Conservation (phyloP, 208 protist genomes). For the Leishmania aethiopica region DNA sequence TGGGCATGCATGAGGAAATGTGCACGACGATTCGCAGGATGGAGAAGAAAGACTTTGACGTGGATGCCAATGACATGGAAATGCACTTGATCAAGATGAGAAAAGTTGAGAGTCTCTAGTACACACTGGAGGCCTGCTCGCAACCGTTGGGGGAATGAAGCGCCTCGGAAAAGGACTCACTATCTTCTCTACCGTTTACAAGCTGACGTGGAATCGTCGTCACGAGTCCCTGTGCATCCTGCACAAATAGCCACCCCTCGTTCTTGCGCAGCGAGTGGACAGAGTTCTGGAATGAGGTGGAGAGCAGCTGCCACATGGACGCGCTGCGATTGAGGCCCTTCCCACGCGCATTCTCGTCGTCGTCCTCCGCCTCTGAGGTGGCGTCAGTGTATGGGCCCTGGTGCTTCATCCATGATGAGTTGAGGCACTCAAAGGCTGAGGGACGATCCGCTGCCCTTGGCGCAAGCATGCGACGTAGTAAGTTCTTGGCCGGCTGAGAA, state of each 20-base stretch:
- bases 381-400: slow-evolving; percentile 22
- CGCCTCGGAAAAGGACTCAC: slow-evolving; percentile 11
- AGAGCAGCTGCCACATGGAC: slow-evolving; percentile 26
- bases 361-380: slow-evolving; percentile 11
- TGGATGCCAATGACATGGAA: background rate
- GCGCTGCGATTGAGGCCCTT: slow-evolving; percentile 25
- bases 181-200: slow-evolving; percentile 19
- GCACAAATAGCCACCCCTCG: slow-evolving; percentile 45
- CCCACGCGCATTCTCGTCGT: slow-evolving; percentile 8
- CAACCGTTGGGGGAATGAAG: background rate
- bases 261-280: slow-evolving; percentile 43
- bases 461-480: slow-evolving; percentile 50
- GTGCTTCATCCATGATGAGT: slow-evolving; percentile 41
- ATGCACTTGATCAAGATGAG: background rate
- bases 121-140: slow-evolving; percentile 3
- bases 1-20: background rate
- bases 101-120: slow-evolving; percentile 4
- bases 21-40: background rate
- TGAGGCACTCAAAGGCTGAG: slow-evolving; percentile 50
- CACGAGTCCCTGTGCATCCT: slow-evolving; percentile 40
- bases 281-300: slow-evolving; percentile 35
- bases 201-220: slow-evolving; percentile 31
- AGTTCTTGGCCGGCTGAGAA: slow-evolving; percentile 40
- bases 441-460: slow-evolving; percentile 41
- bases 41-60: background rate